Evolutionary conservation across 2,329 filamentous ascomycete genomes (phyloP).

Genomic region (Neurospora sp.): DNA sequence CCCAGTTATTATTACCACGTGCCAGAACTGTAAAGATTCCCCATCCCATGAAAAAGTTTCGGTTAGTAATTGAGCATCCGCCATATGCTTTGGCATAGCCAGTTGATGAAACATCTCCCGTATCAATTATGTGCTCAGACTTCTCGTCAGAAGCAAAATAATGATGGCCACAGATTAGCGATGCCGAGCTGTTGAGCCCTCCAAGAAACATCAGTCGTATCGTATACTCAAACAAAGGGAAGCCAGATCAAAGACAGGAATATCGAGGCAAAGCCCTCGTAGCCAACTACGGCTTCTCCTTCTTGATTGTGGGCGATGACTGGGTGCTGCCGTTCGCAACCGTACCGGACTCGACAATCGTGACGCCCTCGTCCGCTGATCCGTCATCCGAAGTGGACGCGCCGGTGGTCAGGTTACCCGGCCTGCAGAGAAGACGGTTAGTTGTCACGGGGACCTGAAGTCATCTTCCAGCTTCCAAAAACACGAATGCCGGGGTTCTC

Average conservation of each 20-base stretch:
- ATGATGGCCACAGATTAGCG: background rate
- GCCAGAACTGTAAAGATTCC: constrained; percentile 14
- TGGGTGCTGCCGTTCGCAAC: constrained; percentile 34
- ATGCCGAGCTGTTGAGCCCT: background rate
- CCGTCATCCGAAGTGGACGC: constrained; percentile 36
- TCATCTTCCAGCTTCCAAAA: background rate
- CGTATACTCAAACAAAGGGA: constrained; percentile 4
- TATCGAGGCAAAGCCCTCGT: constrained; percentile 16
- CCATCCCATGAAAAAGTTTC: background rate
- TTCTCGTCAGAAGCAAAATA: background rate
- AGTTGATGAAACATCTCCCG: background rate
- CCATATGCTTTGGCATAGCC: background rate
- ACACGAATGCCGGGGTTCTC: background rate
- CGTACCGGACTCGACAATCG: constrained; percentile 41
- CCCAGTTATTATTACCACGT: constrained; percentile 4
- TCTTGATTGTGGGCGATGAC: constrained; percentile 40
- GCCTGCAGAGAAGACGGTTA: constrained; percentile 22
- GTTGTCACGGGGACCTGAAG: background rate
- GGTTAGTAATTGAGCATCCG: background rate
- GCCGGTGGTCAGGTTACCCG: constrained; percentile 30
- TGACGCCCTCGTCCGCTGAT: constrained; percentile 42
- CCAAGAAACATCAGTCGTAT: background rate
- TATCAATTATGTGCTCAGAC: background rate
- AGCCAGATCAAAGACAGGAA: constrained; percentile 13
- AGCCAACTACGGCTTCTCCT: constrained; percentile 27